These are phyloP conservation scores for Fraxinus nigra DNA, from an alignment of 305 asterid species.

Conservation along the genomic window DNA sequence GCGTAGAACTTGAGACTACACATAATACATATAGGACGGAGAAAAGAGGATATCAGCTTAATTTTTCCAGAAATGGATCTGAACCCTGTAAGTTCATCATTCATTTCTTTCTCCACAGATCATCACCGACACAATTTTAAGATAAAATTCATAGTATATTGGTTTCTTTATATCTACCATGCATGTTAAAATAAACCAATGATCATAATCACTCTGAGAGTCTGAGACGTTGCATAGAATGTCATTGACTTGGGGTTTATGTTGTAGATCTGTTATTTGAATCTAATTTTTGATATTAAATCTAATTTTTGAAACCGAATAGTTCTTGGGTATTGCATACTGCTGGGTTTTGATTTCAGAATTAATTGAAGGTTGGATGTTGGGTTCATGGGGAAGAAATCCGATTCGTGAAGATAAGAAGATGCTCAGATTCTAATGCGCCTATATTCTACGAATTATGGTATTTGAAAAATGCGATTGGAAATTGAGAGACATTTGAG, in stretches of 20 bases:
- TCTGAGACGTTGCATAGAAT: neutral
- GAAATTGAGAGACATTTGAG: neutral
- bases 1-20: neutral
- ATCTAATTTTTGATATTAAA: neutral
- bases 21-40: neutral
- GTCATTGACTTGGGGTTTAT: neutral
- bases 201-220: neutral
- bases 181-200: neutral
- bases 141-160: neutral
- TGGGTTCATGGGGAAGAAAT: slow-evolving; percentile 16
- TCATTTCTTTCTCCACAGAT: neutral
- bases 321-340: slow-evolving; percentile 1
- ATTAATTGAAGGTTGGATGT: slow-evolving; percentile 13
- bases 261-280: slow-evolving; percentile 23
- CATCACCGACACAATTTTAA: neutral
- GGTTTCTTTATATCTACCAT: neutral
- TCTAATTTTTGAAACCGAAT: neutral
- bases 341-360: neutral
- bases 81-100: slow-evolving; percentile 23
- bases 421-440: slow-evolving; percentile 10
- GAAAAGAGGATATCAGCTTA: neutral
- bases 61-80: slow-evolving; percentile 26
- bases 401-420: slow-evolving; percentile 6
- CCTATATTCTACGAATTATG: slow-evolving; percentile 2
- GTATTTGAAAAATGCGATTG: slow-evolving; percentile 6